phyloP scores from a whole-genome alignment of 73 alveolate species.

The Blepharisma stoltei region DNA sequence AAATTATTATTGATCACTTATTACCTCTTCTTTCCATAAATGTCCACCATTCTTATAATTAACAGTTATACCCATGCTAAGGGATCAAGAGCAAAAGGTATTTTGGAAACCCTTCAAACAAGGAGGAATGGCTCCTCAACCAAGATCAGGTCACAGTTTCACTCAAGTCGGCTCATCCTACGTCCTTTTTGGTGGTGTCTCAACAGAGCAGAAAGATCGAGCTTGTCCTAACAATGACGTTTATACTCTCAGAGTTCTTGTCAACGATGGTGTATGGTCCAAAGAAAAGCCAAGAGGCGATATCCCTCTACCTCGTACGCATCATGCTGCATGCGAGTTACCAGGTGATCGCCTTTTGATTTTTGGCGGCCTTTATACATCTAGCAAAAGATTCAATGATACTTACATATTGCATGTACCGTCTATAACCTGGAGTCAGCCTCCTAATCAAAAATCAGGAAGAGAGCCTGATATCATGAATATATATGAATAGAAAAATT shows the following conservation, averaged over 20 bases:
- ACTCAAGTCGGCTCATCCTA: conserved; percentile 66
- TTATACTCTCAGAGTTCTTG: conserved; percentile 39
- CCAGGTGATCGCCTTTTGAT: conserved; percentile 66
- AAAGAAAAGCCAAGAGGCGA: conserved; percentile 60
- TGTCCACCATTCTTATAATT: neutral
- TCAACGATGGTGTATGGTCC: conserved; percentile 62
- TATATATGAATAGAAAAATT: too few relatives aligned
- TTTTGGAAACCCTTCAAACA: conserved; percentile 72
- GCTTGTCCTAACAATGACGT: conserved; percentile 57
- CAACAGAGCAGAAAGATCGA: conserved; percentile 63
- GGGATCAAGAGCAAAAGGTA: conserved; percentile 32
- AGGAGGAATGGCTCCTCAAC: conserved; percentile 75
- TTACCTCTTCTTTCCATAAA: too few relatives aligned
- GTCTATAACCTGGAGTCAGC: conserved; percentile 64
- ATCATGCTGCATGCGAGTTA: conserved; percentile 78
- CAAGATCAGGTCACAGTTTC: conserved; percentile 86
- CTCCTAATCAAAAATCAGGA: conserved; percentile 69
- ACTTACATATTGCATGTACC: conserved; percentile 60
- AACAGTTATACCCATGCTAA: conserved; percentile 17
- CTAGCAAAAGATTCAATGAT: conserved; percentile 69
- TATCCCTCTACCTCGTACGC: conserved; percentile 69
- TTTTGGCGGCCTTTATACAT: conserved; percentile 82
- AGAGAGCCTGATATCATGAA: conserved; percentile 68
- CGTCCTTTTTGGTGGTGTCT: conserved; percentile 83
- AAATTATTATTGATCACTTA: too few relatives aligned